These are phyloP conservation scores for Phytophthora pluvialis DNA, from an alignment of 352 stramenopile genomes.

Conservation along the genomic window DNA sequence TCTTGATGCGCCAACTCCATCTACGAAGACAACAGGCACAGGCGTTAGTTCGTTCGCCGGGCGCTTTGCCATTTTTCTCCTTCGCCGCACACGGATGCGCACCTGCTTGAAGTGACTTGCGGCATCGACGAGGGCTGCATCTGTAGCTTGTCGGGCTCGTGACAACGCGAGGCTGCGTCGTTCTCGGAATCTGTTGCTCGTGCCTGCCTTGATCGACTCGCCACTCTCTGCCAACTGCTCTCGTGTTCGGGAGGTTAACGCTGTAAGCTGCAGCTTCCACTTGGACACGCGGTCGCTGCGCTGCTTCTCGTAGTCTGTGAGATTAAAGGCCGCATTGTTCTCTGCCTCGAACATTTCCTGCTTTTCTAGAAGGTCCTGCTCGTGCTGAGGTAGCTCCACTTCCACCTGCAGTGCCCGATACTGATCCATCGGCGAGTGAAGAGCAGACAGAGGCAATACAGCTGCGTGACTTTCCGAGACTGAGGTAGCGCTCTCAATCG, in stretches of 20 bases:
- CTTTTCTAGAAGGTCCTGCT: conserved; percentile 29
- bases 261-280: conserved; percentile 61
- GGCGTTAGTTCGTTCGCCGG: conserved; percentile 19
- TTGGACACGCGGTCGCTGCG: conserved; percentile 49
- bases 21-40: conserved; percentile 38
- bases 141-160: conserved; percentile 42
- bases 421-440: conserved; percentile 44
- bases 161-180: conserved; percentile 32
- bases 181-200: conserved; percentile 30
- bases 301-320: conserved; percentile 52
- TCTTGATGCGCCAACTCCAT: conserved; percentile 65
- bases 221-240: conserved; percentile 39
- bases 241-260: conserved; percentile 52
- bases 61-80: conserved; percentile 7
- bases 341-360: conserved; percentile 23
- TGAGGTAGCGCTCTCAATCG: conserved; percentile 27
- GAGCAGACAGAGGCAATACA: conserved; percentile 11
- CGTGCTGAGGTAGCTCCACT: conserved; percentile 23
- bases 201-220: conserved; percentile 21
- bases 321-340: conserved; percentile 26
- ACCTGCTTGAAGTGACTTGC: conserved; percentile 67
- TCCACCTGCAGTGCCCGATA: conserved; percentile 38
- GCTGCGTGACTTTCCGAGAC: conserved; percentile 2
- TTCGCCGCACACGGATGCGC: conserved; percentile 8
- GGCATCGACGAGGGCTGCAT: conserved; percentile 55